Conservation (phyloP, 2,329 filamentous ascomycete genomes). For the Trichoderma aggressivum region DNA sequence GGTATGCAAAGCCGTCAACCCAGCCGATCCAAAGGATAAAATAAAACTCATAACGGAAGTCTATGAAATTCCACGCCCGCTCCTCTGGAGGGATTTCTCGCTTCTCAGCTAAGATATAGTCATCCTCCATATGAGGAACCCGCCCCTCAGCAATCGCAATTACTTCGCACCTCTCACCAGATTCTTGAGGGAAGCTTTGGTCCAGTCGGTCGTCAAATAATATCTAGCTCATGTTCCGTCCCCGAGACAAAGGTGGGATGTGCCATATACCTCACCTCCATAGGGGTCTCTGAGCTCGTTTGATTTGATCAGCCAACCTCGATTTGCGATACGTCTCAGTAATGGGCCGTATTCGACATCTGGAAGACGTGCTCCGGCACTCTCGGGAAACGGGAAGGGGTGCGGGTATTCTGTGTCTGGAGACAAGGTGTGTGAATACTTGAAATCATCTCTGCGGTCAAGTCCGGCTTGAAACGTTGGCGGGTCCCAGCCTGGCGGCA, state of each 20-base stretch:
- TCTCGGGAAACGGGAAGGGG: neutral
- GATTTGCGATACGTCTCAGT: neutral
- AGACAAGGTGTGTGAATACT: neutral
- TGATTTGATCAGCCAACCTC: neutral
- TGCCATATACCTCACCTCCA: too few species aligned
- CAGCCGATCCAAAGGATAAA: neutral
- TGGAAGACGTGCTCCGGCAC: neutral
- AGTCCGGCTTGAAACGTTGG: too few species aligned
- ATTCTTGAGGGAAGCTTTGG: neutral
- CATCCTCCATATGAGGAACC: too few species aligned
- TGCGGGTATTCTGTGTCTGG: neutral
- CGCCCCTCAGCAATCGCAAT: neutral
- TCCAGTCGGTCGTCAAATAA: neutral
- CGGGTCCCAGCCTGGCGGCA: neutral
- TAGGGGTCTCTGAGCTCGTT: too few species aligned
- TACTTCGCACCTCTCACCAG: neutral
- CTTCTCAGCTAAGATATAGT: too few species aligned
- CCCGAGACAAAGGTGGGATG: neutral
- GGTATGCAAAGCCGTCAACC: neutral
- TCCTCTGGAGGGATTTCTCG: too few species aligned
- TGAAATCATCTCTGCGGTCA: too few species aligned
- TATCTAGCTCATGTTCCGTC: neutral
- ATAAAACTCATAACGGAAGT: neutral
- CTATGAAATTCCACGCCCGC: fast-evolving
- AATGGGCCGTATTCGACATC: neutral